Evolutionary conservation across 2,329 filamentous ascomycete species (phyloP).

Genomic region (Chalaropsis thielavioides): DNA sequence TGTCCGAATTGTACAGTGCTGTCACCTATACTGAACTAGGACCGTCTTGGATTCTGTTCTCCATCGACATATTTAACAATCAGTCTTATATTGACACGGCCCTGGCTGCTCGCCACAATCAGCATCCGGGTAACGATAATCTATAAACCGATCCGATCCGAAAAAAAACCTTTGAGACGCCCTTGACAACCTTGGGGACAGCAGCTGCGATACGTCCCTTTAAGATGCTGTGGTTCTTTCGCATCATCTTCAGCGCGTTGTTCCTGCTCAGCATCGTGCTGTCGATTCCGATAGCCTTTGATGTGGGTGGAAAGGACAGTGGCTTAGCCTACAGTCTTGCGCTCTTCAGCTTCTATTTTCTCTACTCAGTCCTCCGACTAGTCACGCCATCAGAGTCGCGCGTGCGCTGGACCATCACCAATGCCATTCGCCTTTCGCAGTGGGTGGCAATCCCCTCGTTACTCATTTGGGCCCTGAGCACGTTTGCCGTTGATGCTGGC

Average conservation of each 20-base stretch:
- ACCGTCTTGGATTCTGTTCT: neutral
- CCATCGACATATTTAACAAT: neutral
- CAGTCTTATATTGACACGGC: neutral
- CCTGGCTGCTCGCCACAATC: neutral
- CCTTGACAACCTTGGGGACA: neutral
- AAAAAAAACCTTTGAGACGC: neutral
- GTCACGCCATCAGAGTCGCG: conserved; percentile 65
- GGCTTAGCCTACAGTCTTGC: conserved; percentile 86
- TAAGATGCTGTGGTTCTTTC: conserved; percentile 70
- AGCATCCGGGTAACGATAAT: neutral
- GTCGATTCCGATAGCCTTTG: conserved; percentile 91
- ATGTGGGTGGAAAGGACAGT: conserved; percentile 89
- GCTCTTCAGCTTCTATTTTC: conserved; percentile 78
- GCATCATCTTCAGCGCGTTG: conserved; percentile 61
- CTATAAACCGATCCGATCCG: neutral
- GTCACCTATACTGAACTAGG: neutral
- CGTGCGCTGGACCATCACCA: conserved; percentile 56
- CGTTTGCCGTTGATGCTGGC: conserved; percentile 81
- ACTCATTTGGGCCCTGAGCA: conserved; percentile 88
- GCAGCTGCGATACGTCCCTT: neutral
- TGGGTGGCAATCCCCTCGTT: conserved; percentile 75
- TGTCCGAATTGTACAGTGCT: neutral
- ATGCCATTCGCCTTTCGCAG: conserved; percentile 60
- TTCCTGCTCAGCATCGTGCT: conserved; percentile 89
- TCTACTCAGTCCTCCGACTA: conserved; percentile 69